Base-by-base conservation (phyloP, 1,284 basidiomycete genomes). In the Papiliotrema fonsecae region DNA sequence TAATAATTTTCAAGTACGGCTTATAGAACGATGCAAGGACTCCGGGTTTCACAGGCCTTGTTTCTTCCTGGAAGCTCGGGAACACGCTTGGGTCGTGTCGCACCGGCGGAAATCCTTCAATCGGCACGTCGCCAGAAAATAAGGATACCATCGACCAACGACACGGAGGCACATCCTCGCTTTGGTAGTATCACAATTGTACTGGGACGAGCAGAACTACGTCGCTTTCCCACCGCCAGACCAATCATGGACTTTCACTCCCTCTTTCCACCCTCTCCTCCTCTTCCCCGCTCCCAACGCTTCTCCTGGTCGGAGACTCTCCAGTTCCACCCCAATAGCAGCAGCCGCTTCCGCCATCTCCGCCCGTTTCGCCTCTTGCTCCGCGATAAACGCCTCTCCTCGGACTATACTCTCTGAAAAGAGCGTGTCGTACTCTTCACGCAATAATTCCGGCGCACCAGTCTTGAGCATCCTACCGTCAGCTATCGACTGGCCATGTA, bases 381-480 rank as follows among this genome's bases (percentile, higher is more conserved):
- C 77, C 38, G 64, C 69, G 36, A 63, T 56, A 41, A 55, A 68
- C n/a, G 39, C 55, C 48, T 66, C 58, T 1, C 58, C 64, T 10
- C 59, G 47, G 4, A 52, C 50, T 5, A 55, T 35, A 7, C 55
- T 56, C 9, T 60, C 57, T 16, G 54, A 47, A 4, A 74, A 69
- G 5, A 67, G 61, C 16, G 76, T 66, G 34, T 75, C 67, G 51
- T 79, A 93, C 56, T 81, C 82, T 67, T 93, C 91, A 41, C 88
- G 78, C 32, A 82, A 64, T 11, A 94, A 79, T 64, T 93, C 90
- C 4, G 78, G 79, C 2, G 87, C 88, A 1, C 87, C 85, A 0
- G 84, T 88, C 72, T 94, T 93, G 45, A 96, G 76, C 11, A 86
- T 77, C 0, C 83, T 84, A 58, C 41, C 46, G 27, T 53, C 45